Conservation (phyloP, 768 basidiomycete genomes). For the Agrocybe chaxingu region DNA sequence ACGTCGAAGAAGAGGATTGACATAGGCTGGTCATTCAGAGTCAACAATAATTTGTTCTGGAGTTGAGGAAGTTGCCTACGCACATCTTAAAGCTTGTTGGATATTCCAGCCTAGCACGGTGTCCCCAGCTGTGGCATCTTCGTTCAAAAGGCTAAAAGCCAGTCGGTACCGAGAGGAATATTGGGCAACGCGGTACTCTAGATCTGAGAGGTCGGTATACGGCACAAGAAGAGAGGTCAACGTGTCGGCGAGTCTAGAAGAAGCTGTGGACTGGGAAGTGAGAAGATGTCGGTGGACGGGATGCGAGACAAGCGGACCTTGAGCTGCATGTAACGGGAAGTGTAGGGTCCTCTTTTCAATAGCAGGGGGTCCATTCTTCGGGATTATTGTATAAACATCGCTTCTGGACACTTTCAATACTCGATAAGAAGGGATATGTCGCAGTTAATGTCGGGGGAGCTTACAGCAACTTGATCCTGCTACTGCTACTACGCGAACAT, state of each 20-base stretch:
- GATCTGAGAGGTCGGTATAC: slow-evolving; percentile 39
- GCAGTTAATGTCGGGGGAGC: slow-evolving; percentile 12
- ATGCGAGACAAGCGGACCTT: slow-evolving; percentile 14
- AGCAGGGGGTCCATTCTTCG: slow-evolving; percentile 1
- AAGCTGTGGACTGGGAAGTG: slow-evolving; percentile 7
- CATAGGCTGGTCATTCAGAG: slow-evolving; percentile 47
- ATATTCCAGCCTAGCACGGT: slow-evolving; percentile 73
- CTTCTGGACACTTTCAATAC: slow-evolving; percentile 1
- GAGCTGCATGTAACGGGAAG: slow-evolving; percentile 22
- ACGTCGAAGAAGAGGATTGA: slow-evolving; percentile 60
- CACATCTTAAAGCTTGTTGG: slow-evolving; percentile 57
- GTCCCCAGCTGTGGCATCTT: slow-evolving; percentile 71
- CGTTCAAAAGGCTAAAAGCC: slow-evolving; percentile 90
- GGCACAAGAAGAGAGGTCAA: slow-evolving; percentile 36
- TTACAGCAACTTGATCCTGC: slow-evolving; percentile 27
- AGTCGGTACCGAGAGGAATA: slow-evolving; percentile 83
- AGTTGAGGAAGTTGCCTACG: slow-evolving; percentile 22
- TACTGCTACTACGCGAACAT: slow-evolving; percentile 27
- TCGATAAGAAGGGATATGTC: neutral
- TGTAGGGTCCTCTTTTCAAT: slow-evolving; percentile 25
- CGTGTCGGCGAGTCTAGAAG: slow-evolving; percentile 23
- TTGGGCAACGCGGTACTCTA: slow-evolving; percentile 54
- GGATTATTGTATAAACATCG: slow-evolving; percentile 10
- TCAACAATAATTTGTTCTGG: neutral
- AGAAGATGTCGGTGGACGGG: neutral